Conservation (phyloP, 1,284 basidiomycete genomes). For the Schizopora paradoxa region DNA sequence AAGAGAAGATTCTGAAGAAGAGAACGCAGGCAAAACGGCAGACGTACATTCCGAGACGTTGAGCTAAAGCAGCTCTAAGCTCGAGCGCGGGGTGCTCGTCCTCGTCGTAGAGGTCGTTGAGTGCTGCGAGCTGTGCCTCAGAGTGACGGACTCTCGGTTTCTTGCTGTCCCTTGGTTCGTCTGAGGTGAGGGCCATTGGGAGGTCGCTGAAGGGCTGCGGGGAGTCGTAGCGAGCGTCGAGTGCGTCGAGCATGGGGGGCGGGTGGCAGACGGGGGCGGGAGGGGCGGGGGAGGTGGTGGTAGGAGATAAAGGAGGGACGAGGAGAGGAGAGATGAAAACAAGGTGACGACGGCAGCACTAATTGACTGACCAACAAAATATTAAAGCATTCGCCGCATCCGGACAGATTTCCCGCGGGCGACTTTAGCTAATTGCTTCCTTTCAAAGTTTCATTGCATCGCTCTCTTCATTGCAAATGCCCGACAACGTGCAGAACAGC, state of each 20-base stretch:
- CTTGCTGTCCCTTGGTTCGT: conserved; percentile 41
- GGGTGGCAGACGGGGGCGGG: conserved; percentile 21
- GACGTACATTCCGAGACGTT: conserved; percentile 67
- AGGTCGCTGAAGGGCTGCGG: conserved; percentile 27
- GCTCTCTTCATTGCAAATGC: not conserved
- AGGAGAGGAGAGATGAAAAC: conserved; percentile 15
- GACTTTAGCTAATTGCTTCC: no score
- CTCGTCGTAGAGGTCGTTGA: conserved; percentile 71
- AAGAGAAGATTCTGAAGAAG: conserved; percentile 15
- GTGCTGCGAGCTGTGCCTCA: conserved; percentile 59
- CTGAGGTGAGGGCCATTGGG: conserved; percentile 18
- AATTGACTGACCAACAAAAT: no score
- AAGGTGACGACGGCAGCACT: no score
- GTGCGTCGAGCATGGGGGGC: conserved; percentile 21
- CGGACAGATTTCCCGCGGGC: no score
- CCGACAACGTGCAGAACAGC: not conserved
- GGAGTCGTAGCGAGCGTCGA: no score
- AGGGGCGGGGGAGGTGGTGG: conserved; percentile 21
- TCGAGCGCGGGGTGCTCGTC: conserved; percentile 71
- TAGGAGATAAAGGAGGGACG: conserved; percentile 22
- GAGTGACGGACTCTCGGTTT: conserved; percentile 73
- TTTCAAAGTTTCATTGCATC: no score
- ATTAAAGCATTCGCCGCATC: no score
- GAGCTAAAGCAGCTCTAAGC: conserved; percentile 57
- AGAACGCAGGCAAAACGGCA: no score